A percentile compares a stretch with the other conserved stretches of the same genome.
Conservation (phyloP, 306 rosid species). For the Cicer chorassanicum region DNA sequence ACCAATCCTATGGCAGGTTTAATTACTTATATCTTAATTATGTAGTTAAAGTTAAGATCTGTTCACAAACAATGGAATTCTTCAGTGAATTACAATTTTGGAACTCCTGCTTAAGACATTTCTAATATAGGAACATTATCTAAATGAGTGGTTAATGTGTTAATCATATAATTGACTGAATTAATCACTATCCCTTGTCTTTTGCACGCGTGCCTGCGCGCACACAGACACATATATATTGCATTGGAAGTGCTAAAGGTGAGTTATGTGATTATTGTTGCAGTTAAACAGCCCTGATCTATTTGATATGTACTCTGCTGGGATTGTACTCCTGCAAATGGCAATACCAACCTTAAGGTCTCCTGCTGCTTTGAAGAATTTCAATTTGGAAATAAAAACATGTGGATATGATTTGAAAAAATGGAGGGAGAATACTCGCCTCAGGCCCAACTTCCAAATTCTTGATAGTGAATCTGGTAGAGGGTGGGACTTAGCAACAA, state of each 20-base stretch:
- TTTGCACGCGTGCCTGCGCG: background rate
- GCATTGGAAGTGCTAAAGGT: constrained; percentile 40
- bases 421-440: constrained; percentile 77
- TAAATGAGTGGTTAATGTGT: constrained; percentile 24
- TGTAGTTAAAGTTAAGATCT: constrained; percentile 33
- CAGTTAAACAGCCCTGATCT: constrained; percentile 97
- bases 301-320: constrained; percentile 96
- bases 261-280: constrained; percentile 49
- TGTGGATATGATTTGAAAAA: constrained; percentile 73
- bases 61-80: background rate
- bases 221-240: background rate
- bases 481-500: constrained; percentile 91
- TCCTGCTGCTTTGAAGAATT: constrained; percentile 78
- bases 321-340: constrained; percentile 93
- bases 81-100: constrained; percentile 11
- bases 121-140: background rate
- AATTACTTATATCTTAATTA: constrained; percentile 35
- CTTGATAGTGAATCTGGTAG: constrained; percentile 84
- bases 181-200: background rate
- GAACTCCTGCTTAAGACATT: constrained; percentile 16
- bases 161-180: background rate
- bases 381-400: constrained; percentile 73
- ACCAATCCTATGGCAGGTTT: constrained; percentile 95
- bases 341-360: constrained; percentile 85
- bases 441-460: constrained; percentile 65